Conservation (phyloP, 352 stramenopile genomes). For the Phytophthora sp. region DNA sequence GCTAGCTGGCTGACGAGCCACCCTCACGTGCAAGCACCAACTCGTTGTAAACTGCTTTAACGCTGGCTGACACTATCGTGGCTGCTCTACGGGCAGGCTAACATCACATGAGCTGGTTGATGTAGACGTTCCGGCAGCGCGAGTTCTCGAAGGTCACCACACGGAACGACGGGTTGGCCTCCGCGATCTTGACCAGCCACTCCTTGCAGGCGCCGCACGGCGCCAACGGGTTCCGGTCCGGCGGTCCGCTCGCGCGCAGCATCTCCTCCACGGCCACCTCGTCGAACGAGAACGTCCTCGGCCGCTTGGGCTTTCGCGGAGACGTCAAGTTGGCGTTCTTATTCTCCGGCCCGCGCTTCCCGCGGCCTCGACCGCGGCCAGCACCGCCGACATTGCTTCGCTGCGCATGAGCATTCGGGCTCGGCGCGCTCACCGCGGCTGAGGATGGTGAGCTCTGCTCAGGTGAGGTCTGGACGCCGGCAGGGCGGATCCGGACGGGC, state of each 20-base stretch:
- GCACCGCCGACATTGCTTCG: background rate
- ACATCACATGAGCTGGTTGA: conserved; percentile 87
- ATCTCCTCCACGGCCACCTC: conserved; percentile 60
- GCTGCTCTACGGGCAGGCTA: too few species aligned
- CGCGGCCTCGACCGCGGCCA: conserved; percentile 12
- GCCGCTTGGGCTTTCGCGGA: conserved; percentile 79
- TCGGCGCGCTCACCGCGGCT: background rate
- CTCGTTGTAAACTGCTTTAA: too few species aligned
- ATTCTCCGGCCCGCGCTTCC: conserved; percentile 31
- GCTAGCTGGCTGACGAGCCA: too few species aligned
- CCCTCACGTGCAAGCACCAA: background rate
- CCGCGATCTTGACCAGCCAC: conserved; percentile 99
- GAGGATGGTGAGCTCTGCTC: background rate
- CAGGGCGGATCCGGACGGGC: conserved; percentile 20
- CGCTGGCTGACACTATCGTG: too few species aligned
- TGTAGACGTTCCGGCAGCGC: conserved; percentile 93
- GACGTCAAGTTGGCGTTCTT: conserved; percentile 39
- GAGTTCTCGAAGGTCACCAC: conserved; percentile 97
- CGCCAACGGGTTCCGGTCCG: conserved; percentile 95
- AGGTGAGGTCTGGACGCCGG: conserved; percentile 10
- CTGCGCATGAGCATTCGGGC: background rate
- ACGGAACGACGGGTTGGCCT: conserved; percentile 97
- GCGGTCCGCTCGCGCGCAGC: conserved; percentile 33
- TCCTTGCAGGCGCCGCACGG: conserved; percentile 99
- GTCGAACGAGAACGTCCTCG: conserved; percentile 84